Base-by-base conservation (phyloP, 139 green algal species). In the Chlamydomonas schloesseri region DNA sequence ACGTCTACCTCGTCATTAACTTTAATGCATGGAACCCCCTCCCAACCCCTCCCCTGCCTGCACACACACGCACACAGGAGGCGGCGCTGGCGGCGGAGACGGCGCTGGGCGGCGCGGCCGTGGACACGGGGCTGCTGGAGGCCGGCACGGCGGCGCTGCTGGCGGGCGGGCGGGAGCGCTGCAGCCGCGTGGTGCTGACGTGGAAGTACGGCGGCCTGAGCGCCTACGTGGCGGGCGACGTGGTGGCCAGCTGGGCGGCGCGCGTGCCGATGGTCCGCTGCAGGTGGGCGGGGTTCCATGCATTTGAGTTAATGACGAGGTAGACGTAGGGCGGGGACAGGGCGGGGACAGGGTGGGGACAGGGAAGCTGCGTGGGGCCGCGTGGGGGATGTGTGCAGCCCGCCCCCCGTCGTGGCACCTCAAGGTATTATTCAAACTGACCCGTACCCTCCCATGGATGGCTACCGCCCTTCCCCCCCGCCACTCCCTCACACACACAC, bases 151-250 rank as follows among this genome's bases (percentile, higher is more conserved):
- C 90, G 28, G 82, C 84, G 75, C 88, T 97, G 82, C 83, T 92
- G 60, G 33, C 47, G 28, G 57, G 70, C 24, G 92, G 76, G 0
- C 80, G 87, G 34, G 92, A 93, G 60, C 93, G 92, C 15, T 71
- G 84, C 50, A 92, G 83, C 73, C 46, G 71, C 42, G 77, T 91
- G 33, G 79, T 92, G 76, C 81, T 97, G 68, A 88, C 83, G 10
- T 97, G 95, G 95, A 94, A 91, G 11, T 96, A 97, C 71, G 93
- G 92, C 26, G 95, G 93, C 0, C 67, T 92, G n/a, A 85, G 79
- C 34, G 94, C 95, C 33, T 83, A 93, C 70, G 90, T 96, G 68
- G 93, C 93, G 34, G 95, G 95, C 1, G 95, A 97, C 18, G 77
- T 95, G 64, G 92, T 97, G 62, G 95, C 93, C 34, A 92, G 95